phyloP scores from a whole-genome alignment of 352 stramenopile species.

The Phytopythium montanum region DNA sequence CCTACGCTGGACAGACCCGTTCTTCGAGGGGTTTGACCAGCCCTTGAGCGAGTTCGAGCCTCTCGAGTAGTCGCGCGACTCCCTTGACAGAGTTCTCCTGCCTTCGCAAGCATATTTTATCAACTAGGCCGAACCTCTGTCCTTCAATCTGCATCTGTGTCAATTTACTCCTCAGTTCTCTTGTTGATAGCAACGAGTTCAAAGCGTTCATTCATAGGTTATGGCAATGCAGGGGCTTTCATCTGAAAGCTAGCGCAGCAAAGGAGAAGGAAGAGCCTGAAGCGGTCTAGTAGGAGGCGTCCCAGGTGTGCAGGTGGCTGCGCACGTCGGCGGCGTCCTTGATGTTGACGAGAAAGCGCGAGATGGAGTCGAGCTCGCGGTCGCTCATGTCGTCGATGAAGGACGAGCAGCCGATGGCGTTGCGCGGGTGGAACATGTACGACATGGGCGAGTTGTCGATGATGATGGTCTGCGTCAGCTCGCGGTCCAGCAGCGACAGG shows the following conservation, averaged over 20 bases:
- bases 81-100: too few relatives aligned
- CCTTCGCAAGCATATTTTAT: too few relatives aligned
- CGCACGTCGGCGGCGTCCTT: conserved; percentile 57
- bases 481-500: conserved; percentile 91
- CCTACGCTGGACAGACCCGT: neutral
- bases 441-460: conserved; percentile 99
- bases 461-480: conserved; percentile 95
- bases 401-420: conserved; percentile 75
- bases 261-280: neutral
- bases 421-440: conserved; percentile 97
- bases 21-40: neutral
- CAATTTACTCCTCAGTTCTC: too few relatives aligned
- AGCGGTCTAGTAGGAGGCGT: conserved; percentile 46
- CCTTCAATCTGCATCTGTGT: too few relatives aligned
- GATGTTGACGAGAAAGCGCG: conserved; percentile 56
- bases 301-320: conserved; percentile 66
- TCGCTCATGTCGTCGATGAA: conserved; percentile 92
- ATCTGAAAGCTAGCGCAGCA: too few relatives aligned
- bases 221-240: too few relatives aligned
- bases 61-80: neutral
- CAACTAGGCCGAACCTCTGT: too few relatives aligned
- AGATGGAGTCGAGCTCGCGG: conserved; percentile 85
- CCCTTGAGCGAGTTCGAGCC: neutral
- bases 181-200: too few relatives aligned
- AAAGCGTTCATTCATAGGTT: too few relatives aligned